These are phyloP conservation scores for Microbotryum scabiosae DNA, from an alignment of 1,284 basidiomycete genomes.

Conservation along the genomic window DNA sequence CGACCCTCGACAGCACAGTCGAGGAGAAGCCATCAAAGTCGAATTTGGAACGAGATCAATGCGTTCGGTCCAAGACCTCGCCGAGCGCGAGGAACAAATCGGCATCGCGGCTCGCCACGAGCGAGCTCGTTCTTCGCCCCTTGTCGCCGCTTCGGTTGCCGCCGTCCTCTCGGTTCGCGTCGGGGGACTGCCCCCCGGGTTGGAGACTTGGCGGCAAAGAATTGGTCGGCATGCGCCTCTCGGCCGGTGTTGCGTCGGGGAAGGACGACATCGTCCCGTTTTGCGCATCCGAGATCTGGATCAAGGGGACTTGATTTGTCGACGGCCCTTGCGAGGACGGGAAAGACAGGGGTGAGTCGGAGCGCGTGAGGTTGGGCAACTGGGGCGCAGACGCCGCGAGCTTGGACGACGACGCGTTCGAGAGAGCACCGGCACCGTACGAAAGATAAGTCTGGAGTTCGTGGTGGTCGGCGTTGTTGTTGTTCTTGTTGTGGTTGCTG, in stretches of 20 bases:
- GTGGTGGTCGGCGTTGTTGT: background rate
- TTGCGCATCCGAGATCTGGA: no score
- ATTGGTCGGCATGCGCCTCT: background rate
- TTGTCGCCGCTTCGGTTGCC: constrained; percentile 6
- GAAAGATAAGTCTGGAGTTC: background rate
- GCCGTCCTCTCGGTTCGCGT: background rate
- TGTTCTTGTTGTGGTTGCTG: background rate
- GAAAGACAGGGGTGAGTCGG: constrained; percentile 17
- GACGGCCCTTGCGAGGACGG: constrained; percentile 6
- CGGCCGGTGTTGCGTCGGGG: no score
- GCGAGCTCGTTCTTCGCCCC: constrained; percentile 16
- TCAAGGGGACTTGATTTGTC: no score
- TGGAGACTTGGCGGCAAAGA: background rate
- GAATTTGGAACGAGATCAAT: no score
- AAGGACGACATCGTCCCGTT: no score
- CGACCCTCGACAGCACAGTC: no score
- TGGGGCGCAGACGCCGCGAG: constrained; percentile 9
- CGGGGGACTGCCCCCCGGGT: background rate
- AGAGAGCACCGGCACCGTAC: background rate
- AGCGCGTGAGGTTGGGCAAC: constrained; percentile 12
- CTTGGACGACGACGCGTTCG: background rate
- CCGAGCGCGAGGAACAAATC: constrained; percentile 33
- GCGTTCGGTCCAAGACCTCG: constrained; percentile 14
- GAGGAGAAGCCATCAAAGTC: no score
- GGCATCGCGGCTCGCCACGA: constrained; percentile 33